These are phyloP conservation scores for Epichloe festucae DNA, from an alignment of 2,329 filamentous ascomycete genomes.

Conservation along the genomic window DNA sequence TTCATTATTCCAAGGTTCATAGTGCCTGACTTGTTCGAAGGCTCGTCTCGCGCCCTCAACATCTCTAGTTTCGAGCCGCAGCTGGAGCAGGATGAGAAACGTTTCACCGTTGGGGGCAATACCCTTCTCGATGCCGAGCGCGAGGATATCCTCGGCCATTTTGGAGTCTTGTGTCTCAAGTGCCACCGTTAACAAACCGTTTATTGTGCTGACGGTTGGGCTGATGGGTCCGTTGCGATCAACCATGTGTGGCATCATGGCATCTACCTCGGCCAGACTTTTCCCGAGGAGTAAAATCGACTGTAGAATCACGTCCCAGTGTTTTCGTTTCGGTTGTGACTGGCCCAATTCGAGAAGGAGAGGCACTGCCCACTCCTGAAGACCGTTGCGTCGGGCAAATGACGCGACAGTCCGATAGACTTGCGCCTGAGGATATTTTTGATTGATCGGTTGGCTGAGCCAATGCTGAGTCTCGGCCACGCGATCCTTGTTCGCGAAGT, in stretches of 20 bases:
- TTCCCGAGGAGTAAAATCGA: slow-evolving; percentile 57
- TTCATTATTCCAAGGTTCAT: slow-evolving; percentile 27
- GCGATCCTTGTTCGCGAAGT: slow-evolving; percentile 46
- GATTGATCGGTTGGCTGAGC: slow-evolving; percentile 43
- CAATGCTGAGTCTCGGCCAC: slow-evolving; percentile 52
- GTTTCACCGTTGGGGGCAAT: slow-evolving; percentile 58
- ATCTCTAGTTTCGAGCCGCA: slow-evolving; percentile 61
- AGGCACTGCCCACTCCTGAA: slow-evolving; percentile 47
- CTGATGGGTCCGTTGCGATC: slow-evolving; percentile 35
- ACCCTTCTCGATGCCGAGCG: slow-evolving; percentile 50
- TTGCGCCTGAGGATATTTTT: slow-evolving; percentile 9
- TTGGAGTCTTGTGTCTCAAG: slow-evolving; percentile 57
- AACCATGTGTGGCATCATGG: slow-evolving; percentile 61
- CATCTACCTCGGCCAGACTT: slow-evolving; percentile 36
- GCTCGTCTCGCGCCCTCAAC: slow-evolving; percentile 54
- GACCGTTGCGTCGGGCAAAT: slow-evolving; percentile 46
- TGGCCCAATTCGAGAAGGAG: slow-evolving; percentile 43
- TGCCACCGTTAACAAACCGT: slow-evolving; percentile 60
- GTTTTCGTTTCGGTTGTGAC: slow-evolving; percentile 33
- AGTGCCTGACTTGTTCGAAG: slow-evolving; percentile 35
- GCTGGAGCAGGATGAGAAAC: slow-evolving; percentile 60
- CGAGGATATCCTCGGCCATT: slow-evolving; percentile 60
- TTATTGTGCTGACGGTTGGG: slow-evolving; percentile 62
- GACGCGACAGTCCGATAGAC: slow-evolving; percentile 19
- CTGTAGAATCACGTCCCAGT: slow-evolving; percentile 64